These are phyloP conservation scores for Paraphoma sp. DNA, from an alignment of 2,329 filamentous ascomycete species.

Conservation along the genomic window DNA sequence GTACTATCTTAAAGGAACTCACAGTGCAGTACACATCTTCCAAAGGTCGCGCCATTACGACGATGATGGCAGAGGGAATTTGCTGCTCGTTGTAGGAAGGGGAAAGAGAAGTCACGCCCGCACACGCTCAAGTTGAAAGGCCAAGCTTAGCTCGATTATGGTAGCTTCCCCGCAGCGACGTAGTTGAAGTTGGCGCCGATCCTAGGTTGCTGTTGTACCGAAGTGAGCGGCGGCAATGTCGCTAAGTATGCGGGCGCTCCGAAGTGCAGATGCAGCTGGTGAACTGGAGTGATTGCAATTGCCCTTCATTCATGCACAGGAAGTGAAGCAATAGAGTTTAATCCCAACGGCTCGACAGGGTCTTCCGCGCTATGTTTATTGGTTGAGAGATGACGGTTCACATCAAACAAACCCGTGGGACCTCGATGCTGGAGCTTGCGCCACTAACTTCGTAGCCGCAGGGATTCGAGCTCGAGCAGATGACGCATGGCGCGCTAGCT, in stretches of 20 bases:
- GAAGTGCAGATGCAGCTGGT: neutral
- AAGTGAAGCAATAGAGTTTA: neutral
- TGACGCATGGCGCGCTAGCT: conserved; percentile 2
- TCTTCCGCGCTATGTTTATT: conserved; percentile 3
- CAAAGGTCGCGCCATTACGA: conserved; percentile 44
- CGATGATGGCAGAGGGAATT: conserved; percentile 4
- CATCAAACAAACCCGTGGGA: conserved; percentile 10
- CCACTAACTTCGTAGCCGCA: conserved; percentile 1
- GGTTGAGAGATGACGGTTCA: conserved; percentile 20
- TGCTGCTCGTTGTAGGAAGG: neutral
- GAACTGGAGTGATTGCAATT: neutral
- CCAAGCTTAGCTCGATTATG: conserved; percentile 15
- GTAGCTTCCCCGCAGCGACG: conserved; percentile 36
- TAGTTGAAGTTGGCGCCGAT: conserved; percentile 31
- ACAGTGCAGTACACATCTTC: conserved; percentile 73
- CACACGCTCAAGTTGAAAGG: conserved; percentile 5
- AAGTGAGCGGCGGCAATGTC: conserved; percentile 23
- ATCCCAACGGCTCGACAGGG: neutral
- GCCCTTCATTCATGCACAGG: conserved; percentile 1
- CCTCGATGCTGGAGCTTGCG: conserved; percentile 16
- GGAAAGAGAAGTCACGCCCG: neutral
- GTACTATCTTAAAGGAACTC: conserved; percentile 34
- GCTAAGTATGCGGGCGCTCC: conserved; percentile 23
- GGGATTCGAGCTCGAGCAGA: neutral
- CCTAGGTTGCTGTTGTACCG: conserved; percentile 21